These are phyloP conservation scores for Nakazawaea peltata DNA, from an alignment of 805 yeast species.

Conservation along the genomic window DNA sequence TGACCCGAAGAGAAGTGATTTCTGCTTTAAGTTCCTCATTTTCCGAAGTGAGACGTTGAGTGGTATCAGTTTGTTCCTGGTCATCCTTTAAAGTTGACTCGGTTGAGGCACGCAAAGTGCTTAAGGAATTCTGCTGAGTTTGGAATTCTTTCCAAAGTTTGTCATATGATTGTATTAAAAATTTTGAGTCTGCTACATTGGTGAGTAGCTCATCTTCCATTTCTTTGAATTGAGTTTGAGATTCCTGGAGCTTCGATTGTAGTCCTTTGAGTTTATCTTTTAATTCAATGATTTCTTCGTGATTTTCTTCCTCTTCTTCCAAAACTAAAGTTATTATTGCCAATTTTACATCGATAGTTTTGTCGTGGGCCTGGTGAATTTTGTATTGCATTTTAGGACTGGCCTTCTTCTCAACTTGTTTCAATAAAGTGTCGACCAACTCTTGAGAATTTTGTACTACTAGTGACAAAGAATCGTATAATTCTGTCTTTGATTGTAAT, in stretches of 20 bases:
- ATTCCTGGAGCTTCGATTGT: conserved; percentile 13
- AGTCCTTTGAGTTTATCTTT: conserved; percentile 8
- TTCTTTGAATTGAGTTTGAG: conserved; percentile 13
- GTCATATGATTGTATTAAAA: background rate
- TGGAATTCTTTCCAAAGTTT: no score
- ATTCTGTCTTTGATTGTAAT: background rate
- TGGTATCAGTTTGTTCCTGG: no score
- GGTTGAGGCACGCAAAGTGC: no score
- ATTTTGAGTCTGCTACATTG: conserved; percentile 9
- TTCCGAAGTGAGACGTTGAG: no score
- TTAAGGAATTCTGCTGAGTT: no score
- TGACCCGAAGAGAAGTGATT: no score
- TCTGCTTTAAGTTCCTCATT: no score
- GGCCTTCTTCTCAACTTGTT: background rate
- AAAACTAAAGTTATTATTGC: background rate
- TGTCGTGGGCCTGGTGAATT: background rate
- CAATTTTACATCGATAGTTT: conserved; percentile 1
- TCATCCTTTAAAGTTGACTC: no score
- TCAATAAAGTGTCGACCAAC: background rate
- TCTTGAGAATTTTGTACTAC: background rate
- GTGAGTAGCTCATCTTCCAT: conserved; percentile 10
- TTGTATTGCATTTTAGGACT: background rate
- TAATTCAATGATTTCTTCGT: background rate
- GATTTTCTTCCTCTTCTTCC: background rate
- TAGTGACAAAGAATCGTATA: background rate